phyloP scores from a whole-genome alignment of 306 rosid genomes.

The Macrotyloma uniflorum region DNA sequence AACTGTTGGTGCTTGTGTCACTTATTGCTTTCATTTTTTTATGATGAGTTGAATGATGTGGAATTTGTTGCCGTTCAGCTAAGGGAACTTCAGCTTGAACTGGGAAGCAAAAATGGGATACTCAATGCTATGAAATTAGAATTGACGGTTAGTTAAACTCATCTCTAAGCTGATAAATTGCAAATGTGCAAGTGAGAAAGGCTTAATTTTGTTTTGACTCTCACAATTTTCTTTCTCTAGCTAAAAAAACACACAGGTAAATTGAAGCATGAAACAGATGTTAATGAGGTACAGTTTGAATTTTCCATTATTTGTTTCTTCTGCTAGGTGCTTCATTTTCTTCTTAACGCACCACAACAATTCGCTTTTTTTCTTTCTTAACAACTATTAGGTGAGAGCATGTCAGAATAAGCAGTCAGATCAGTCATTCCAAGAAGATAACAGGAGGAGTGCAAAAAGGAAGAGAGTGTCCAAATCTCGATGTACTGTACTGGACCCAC shows the following conservation, averaged over 20 bases:
- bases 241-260: constrained; percentile 35
- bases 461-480: constrained; percentile 52
- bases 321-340: constrained; percentile 8
- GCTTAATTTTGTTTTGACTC: constrained; percentile 28
- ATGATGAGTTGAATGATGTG: neutral
- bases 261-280: constrained; percentile 37
- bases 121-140: constrained; percentile 54
- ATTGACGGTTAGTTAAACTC: constrained; percentile 56
- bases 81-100: constrained; percentile 68
- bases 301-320: constrained; percentile 22
- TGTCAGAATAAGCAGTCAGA: constrained; percentile 39
- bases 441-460: constrained; percentile 41
- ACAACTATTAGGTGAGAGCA: constrained; percentile 45
- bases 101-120: constrained; percentile 74
- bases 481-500: constrained; percentile 45
- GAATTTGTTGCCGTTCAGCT: constrained; percentile 52
- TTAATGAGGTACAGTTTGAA: constrained; percentile 44
- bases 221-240: constrained; percentile 37
- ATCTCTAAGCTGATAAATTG: constrained; percentile 18
- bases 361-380: constrained; percentile 24
- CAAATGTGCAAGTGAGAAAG: constrained; percentile 9
- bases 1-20: constrained; percentile 22
- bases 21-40: constrained; percentile 27
- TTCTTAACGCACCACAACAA: constrained; percentile 12
- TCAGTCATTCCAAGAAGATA: constrained; percentile 45